Percentiles rank a stretch among this genome's conserved stretches.
phyloP scores from a whole-genome alignment of 2,329 filamentous ascomycete species.

The Colletotrichum plurivorum region DNA sequence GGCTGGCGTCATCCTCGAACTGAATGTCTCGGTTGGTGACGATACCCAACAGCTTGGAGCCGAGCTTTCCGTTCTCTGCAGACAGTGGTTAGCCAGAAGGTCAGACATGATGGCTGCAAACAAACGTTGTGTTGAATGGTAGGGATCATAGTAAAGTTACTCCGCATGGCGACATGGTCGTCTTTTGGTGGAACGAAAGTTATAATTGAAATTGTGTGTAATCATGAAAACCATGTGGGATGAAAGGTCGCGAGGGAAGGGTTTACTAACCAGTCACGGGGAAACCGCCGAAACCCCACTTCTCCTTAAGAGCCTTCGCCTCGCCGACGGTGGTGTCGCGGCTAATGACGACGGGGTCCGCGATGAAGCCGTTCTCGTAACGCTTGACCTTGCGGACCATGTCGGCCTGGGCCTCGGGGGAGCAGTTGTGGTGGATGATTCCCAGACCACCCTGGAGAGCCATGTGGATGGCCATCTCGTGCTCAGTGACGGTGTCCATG shows the following conservation, averaged over 20 bases:
- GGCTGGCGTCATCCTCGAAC: constrained; percentile 84
- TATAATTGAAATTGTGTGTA: constrained; percentile 85
- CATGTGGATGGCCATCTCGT: constrained; percentile 99
- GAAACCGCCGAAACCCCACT: constrained; percentile 98
- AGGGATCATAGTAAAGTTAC: constrained; percentile 52
- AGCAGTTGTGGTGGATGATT: constrained; percentile 99
- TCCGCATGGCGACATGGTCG: constrained; percentile 86
- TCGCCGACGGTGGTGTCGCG: constrained; percentile 91
- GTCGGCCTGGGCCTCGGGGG: constrained; percentile 95
- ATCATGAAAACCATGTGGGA: constrained; percentile 72
- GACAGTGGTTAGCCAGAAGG: constrained; percentile 54
- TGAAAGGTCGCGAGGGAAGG: constrained; percentile 38
- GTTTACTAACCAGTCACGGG: constrained; percentile 91
- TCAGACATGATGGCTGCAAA: constrained; percentile 25
- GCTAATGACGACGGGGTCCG: constrained; percentile 93
- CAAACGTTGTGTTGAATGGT: constrained; percentile 1
- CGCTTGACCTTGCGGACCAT: constrained; percentile 99
- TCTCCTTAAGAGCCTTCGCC: constrained; percentile 93
- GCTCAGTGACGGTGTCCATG: constrained; percentile 99
- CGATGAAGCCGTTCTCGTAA: constrained; percentile 99
- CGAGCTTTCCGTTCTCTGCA: constrained; percentile 89
- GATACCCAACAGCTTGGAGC: constrained; percentile 96
- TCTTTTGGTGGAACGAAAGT: constrained; percentile 99
- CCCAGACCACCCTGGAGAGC: constrained; percentile 89
- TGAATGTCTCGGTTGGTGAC: constrained; percentile 98